Conservation (phyloP, 2,329 filamentous ascomycete genomes). For the Microcyclospora pomicola region DNA sequence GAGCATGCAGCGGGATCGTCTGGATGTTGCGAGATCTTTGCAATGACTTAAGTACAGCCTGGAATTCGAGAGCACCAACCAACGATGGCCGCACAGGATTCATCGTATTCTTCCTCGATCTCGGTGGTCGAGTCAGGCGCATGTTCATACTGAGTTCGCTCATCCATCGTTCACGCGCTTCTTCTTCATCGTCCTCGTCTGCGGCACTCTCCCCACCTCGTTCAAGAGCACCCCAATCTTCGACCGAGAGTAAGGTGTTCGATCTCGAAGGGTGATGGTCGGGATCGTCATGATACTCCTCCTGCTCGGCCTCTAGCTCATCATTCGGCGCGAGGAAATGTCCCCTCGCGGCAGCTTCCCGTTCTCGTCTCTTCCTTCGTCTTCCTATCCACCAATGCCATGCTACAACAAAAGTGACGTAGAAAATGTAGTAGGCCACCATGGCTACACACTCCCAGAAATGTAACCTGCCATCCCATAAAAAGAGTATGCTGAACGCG, state of each 20-base stretch:
- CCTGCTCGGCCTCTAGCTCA: slow-evolving; percentile 42
- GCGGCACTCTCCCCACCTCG: slow-evolving; percentile 32
- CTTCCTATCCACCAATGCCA: slow-evolving; percentile 81
- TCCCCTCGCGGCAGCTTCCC: slow-evolving; percentile 58
- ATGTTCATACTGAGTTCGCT: slow-evolving; percentile 88
- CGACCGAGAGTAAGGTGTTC: slow-evolving; percentile 29
- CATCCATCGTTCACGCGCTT: slow-evolving; percentile 48
- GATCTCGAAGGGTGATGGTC: slow-evolving; percentile 28
- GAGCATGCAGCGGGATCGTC: slow-evolving; percentile 52
- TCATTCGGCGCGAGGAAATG: slow-evolving; percentile 54
- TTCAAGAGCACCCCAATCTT: slow-evolving; percentile 53
- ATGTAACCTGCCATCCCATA: slow-evolving; percentile 70
- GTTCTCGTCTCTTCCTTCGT: slow-evolving; percentile 45
- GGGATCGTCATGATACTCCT: slow-evolving; percentile 37
- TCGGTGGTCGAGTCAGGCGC: slow-evolving; percentile 62
- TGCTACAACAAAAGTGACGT: slow-evolving; percentile 71
- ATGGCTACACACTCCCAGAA: slow-evolving; percentile 84
- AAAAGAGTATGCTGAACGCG: slow-evolving; percentile 71
- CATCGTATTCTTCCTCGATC: slow-evolving; percentile 56
- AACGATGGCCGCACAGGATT: slow-evolving; percentile 85
- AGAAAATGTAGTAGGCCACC: slow-evolving; percentile 83
- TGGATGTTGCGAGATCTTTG: slow-evolving; percentile 68
- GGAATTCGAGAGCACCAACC: slow-evolving; percentile 84
- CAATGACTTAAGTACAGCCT: slow-evolving; percentile 76
- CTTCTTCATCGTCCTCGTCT: slow-evolving; percentile 46